phyloP scores from a whole-genome alignment of 2,329 filamentous ascomycete species.

The Fusarium multiceps region DNA sequence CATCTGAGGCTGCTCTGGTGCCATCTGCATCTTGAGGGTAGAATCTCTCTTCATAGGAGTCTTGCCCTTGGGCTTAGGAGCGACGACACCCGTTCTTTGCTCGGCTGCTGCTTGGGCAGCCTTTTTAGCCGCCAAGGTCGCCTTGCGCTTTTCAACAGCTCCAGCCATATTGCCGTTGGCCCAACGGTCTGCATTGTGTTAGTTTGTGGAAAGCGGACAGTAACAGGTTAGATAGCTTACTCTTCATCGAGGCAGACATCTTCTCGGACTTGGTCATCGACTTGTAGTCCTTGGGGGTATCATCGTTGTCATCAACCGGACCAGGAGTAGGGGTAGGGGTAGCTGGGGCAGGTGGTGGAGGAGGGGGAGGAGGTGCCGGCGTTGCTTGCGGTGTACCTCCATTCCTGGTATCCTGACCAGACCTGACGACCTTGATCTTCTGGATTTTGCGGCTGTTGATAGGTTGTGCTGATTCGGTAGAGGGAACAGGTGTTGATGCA shows the following conservation, averaged over 20 bases:
- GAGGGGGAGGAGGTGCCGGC: not conserved
- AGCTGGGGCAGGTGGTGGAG: slow-evolving; percentile 4
- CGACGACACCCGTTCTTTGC: slow-evolving; percentile 50
- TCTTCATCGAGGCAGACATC: slow-evolving; percentile 74
- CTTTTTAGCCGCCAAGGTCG: slow-evolving; percentile 70
- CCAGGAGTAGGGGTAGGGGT: slow-evolving; percentile 16
- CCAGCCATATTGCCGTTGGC: slow-evolving; percentile 69
- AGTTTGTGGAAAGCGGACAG: slow-evolving; percentile 35
- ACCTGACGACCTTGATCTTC: slow-evolving; percentile 55
- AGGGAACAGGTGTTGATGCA: slow-evolving; percentile 35
- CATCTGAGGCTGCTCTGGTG: slow-evolving; percentile 31
- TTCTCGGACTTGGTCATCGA: slow-evolving; percentile 74
- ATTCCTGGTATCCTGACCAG: slow-evolving; percentile 45
- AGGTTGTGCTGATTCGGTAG: slow-evolving; percentile 34
- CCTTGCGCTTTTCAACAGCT: slow-evolving; percentile 70
- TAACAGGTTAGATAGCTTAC: slow-evolving; percentile 52
- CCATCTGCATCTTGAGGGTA: slow-evolving; percentile 42
- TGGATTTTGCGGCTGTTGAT: slow-evolving; percentile 49
- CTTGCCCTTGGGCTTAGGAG: slow-evolving; percentile 55
- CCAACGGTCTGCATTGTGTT: slow-evolving; percentile 63
- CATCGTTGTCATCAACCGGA: slow-evolving; percentile 51
- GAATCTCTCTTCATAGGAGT: slow-evolving; percentile 50
- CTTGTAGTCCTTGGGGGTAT: slow-evolving; percentile 65
- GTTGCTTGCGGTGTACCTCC: slow-evolving; percentile 33
- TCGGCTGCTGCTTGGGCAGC: slow-evolving; percentile 58